Base-by-base conservation (phyloP, 2,329 filamentous ascomycete species). In the Penicillium italicum region DNA sequence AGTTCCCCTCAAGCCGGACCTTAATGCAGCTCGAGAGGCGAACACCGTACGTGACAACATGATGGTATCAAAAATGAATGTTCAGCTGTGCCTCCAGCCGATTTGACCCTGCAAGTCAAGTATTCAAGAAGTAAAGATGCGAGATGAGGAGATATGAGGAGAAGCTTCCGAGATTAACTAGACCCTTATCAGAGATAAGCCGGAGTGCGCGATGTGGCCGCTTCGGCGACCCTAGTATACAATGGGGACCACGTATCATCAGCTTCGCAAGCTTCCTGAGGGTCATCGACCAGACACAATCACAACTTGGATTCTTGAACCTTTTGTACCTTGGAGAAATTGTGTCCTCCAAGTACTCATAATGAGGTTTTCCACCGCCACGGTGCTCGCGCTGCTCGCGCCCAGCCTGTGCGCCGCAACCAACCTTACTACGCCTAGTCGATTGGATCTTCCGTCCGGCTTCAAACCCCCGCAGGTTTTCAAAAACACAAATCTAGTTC, bases 401-500 rank as follows among this genome's bases (percentile, higher is more conserved):
- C 70, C 69, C 56, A 70, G 67, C 63, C 65, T 71, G 67, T 68
- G 64, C 60, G 69, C 70, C 60, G 66, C 71, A 38, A 57, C 68
- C 53, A 57, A 53, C 56, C 44, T 63, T 36, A 72, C 62, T 43
- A 64, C 61, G 41, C 64, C 66, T 51, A 62, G 67, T 52, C 69
- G 71, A 60, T 67, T 72, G 53, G 63, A 72, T 55, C 68, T 78
- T 24, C 71, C 72, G 40, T 65, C 67, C 57, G 69, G 74, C 59
- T 96, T 97, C 79, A 88, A 84, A 74, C 91, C 93, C 51, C 88
- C 92, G 14, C 89, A 91, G 72, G 89, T 92, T 64, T 99, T 96
- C 80, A 91, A 92, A 78, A 97, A 99, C 76, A 83, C 82, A 75
- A 97, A 99, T 73, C 77, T 97, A 30, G 88, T 97, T 49, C 89